Conservation (phyloP, 2,329 filamentous ascomycete genomes). For the Clarireedia hainanense region DNA sequence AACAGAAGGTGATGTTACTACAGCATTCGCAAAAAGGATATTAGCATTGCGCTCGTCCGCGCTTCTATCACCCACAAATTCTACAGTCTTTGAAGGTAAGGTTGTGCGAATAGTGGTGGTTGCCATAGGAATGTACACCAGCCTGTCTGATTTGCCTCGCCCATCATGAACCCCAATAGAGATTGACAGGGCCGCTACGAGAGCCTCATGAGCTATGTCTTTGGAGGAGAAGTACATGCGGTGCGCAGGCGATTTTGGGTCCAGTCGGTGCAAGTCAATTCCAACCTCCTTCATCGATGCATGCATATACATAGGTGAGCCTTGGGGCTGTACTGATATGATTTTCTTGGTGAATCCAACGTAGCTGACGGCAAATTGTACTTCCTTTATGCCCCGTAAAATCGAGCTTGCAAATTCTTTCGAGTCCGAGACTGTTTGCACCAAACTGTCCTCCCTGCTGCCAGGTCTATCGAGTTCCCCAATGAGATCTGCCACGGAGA, state of each 20-base stretch:
- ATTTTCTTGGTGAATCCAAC: constrained; percentile 79
- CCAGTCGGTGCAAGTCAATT: constrained; percentile 83
- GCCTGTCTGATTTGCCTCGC: constrained; percentile 73
- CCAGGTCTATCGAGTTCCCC: constrained; percentile 62
- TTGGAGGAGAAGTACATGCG: constrained; percentile 95
- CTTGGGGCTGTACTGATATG: constrained; percentile 55
- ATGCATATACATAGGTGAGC: constrained; percentile 71
- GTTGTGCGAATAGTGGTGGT: constrained; percentile 94
- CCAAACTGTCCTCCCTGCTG: constrained; percentile 55
- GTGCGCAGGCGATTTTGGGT: constrained; percentile 88
- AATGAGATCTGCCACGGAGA: constrained; percentile 64
- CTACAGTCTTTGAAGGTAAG: constrained; percentile 85
- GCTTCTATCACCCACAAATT: constrained; percentile 63
- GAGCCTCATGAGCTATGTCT: constrained; percentile 89
- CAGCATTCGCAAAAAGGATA: constrained; percentile 91
- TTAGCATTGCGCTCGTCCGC: constrained; percentile 86
- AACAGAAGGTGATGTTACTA: constrained; percentile 90
- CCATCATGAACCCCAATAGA: constrained; percentile 88
- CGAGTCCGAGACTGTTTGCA: constrained; percentile 81
- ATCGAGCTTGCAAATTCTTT: constrained; percentile 89
- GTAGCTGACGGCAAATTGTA: constrained; percentile 91
- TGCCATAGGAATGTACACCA: constrained; percentile 94
- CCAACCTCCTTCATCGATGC: constrained; percentile 95
- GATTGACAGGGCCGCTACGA: constrained; percentile 86
- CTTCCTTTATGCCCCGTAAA: constrained; percentile 85